Conservation (phyloP, 2,329 filamentous ascomycete genomes). For the Trichoderma sp. region DNA sequence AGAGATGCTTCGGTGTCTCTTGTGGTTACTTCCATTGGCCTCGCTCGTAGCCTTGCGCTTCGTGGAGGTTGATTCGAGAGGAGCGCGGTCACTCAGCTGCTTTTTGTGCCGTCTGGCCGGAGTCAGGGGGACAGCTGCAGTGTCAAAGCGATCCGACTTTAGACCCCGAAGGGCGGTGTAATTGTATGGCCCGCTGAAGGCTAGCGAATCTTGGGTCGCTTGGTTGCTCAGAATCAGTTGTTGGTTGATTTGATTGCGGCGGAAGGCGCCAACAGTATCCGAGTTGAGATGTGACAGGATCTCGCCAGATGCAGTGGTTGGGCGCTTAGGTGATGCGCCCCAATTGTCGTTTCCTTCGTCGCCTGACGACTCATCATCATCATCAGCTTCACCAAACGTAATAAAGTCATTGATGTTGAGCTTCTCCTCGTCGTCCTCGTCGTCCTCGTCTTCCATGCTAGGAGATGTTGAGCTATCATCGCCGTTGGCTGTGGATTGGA, state of each 20-base stretch:
- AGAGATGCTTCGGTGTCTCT: constrained; percentile 58
- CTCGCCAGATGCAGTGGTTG: constrained; percentile 44
- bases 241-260: constrained; percentile 63
- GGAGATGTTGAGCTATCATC: constrained; percentile 46
- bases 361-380: constrained; percentile 56
- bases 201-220: constrained; percentile 60
- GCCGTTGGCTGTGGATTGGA: constrained; percentile 58
- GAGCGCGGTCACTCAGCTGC: constrained; percentile 47
- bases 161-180: constrained; percentile 61
- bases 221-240: constrained; percentile 60
- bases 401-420: constrained; percentile 72
- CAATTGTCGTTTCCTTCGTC: constrained; percentile 57
- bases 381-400: constrained; percentile 59
- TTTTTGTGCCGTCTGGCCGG: constrained; percentile 61
- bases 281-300: constrained; percentile 59
- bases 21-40: constrained; percentile 43
- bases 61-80: constrained; percentile 47
- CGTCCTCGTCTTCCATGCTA: constrained; percentile 48
- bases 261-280: constrained; percentile 75
- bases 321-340: constrained; percentile 50
- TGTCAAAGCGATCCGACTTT: constrained; percentile 63
- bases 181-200: constrained; percentile 60
- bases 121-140: constrained; percentile 66
- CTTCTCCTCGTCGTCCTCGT: constrained; percentile 57
- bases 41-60: constrained; percentile 57